phyloP scores from a whole-genome alignment of 768 basidiomycete genomes.

The Hydnomerulius pinastri region DNA sequence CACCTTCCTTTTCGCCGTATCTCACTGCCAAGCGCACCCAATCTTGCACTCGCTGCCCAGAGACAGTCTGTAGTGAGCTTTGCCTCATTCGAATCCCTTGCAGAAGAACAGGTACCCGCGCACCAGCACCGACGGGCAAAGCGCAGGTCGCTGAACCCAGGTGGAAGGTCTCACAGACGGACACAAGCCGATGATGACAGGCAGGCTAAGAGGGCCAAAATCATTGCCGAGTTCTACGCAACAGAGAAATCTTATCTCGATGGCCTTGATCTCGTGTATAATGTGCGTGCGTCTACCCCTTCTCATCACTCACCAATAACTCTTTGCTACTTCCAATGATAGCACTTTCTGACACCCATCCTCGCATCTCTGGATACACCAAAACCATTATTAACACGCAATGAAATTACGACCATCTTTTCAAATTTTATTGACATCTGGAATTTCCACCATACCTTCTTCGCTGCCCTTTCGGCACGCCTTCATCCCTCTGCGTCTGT shows the following conservation, averaged over 20 bases:
- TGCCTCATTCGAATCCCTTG: conserved; percentile 71
- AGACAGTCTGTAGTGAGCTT: conserved; percentile 71
- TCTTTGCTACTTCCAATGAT: conserved; percentile 8
- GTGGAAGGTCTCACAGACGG: conserved; percentile 24
- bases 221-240: conserved; percentile 79
- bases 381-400: conserved; percentile 67
- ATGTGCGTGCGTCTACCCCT: conserved; percentile 45
- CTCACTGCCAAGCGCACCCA: conserved; percentile 56
- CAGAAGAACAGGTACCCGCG: conserved; percentile 43
- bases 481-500: conserved; percentile 23
- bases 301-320: conserved; percentile 1
- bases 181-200: conserved; percentile 49
- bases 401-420: conserved; percentile 72
- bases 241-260: conserved; percentile 82
- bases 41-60: conserved; percentile 39
- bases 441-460: conserved; percentile 82
- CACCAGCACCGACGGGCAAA: conserved; percentile 33
- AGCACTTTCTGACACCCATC: conserved; percentile 85
- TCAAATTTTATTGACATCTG: conserved; percentile 91
- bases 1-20: conserved; percentile 66
- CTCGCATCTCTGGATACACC: conserved; percentile 71
- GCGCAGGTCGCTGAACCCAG: conserved; percentile 36
- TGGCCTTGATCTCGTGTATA: conserved; percentile 81
- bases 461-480: conserved; percentile 55
- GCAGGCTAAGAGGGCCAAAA: conserved; percentile 60